Evolutionary conservation across 805 yeast species (phyloP).

Genomic region (Yamadazyma olivae): DNA sequence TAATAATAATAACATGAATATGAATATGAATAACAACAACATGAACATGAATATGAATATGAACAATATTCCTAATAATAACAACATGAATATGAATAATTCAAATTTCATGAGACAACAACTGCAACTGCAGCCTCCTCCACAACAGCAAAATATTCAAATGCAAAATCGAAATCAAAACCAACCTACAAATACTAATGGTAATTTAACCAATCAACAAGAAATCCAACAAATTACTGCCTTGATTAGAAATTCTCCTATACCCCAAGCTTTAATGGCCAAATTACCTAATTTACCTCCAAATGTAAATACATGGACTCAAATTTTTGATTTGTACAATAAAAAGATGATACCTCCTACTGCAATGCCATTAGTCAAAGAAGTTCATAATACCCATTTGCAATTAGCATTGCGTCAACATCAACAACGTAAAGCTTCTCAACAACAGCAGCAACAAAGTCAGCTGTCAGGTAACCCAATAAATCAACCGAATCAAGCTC

Average conservation of each 20-base stretch:
- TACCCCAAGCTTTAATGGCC: constrained; percentile 64
- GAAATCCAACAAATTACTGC: constrained; percentile 34
- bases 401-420: constrained; percentile 53
- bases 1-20: constrained; percentile 15
- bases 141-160: constrained; percentile 5
- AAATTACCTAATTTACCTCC: constrained; percentile 77
- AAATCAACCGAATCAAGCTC: constrained; percentile 11
- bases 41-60: neutral
- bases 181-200: constrained; percentile 7
- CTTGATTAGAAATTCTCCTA: constrained; percentile 60
- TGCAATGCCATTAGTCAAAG: constrained; percentile 57
- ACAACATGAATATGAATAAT: constrained; percentile 7
- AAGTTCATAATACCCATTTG: constrained; percentile 64
- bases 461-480: neutral
- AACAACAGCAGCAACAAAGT: constrained; percentile 14
- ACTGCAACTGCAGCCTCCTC: constrained; percentile 15
- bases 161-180: constrained; percentile 9
- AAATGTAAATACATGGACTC: constrained; percentile 78
- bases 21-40: constrained; percentile 2
- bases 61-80: constrained; percentile 12
- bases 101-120: constrained; percentile 8
- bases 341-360: constrained; percentile 57
- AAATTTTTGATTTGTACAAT: constrained; percentile 61
- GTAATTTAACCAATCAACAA: constrained; percentile 3
- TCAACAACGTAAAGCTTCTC: constrained; percentile 38